Evolutionary conservation across 208 protist genomes (phyloP).

Genomic region (Trypanosoma melophagium): DNA sequence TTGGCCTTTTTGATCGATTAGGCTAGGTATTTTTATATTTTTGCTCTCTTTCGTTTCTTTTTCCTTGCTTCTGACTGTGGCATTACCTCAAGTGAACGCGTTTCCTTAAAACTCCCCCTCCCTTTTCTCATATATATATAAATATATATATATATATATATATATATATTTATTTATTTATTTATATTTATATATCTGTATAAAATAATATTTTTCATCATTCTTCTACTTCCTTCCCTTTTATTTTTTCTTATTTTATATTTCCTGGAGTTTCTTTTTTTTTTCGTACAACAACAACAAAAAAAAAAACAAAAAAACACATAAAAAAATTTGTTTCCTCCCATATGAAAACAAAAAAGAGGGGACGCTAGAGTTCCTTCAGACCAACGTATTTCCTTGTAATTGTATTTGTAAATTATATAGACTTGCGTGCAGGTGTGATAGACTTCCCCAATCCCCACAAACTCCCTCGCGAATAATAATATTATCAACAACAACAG

Average conservation of each 20-base stretch:
- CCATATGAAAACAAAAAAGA: conserved; percentile 6
- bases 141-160: neutral
- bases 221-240: conserved; percentile 4
- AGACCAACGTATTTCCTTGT: neutral
- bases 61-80: neutral
- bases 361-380: conserved; percentile 1
- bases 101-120: no score
- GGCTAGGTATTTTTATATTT: neutral
- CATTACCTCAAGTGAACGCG: neutral
- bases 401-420: no score
- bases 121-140: no score
- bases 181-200: neutral
- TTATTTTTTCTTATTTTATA: neutral
- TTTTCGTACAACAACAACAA: neutral
- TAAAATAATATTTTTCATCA: neutral
- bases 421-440: no score
- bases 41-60: conserved; percentile 15
- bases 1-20: no score
- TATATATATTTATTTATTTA: neutral
- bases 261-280: neutral
- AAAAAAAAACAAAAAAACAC: no score
- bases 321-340: no score
- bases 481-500: no score
- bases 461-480: no score
- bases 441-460: no score